Base-by-base conservation (phyloP, 2,329 filamentous ascomycete genomes). In the Falciphora oryzae region DNA sequence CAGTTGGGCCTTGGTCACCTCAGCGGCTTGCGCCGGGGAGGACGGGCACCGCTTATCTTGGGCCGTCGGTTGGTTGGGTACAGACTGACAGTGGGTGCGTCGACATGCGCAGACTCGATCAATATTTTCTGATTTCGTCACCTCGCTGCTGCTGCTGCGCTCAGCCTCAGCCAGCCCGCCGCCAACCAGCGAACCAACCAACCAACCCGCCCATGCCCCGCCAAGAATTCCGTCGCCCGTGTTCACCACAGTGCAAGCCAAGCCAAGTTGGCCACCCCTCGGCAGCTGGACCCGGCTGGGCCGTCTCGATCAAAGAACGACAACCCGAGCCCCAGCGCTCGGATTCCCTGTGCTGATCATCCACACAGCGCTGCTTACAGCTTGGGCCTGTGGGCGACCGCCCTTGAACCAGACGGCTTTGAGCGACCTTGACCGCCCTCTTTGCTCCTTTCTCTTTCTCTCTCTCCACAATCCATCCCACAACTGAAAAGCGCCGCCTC, bases 271-370 rank as follows among this genome's bases (percentile, higher is more conserved):
- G 38, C 32, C 32, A 35, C 32, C 32, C 32, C 32, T 10, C 32
- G 32, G 32, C 32, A 7, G 38, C 38, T 44, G 38, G 16, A 44
- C 14, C 38, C 18, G 38, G 18, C 14, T 44, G 18, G 38, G 38
- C 38, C 11, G 32, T 32, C 11, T 32, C 32, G 59, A 61, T 60
- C 59, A 31, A 35, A 44, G 59, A 14, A 61, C n/a, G 22, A 25
- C 8, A 44, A 11, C 59, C 27, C 59, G 25, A 35, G 50, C 35
- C 31, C 59, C 59, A 61, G 35, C 61, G 50, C 50, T 62, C 61
- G 61, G 61, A 62, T 62, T 62, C 50, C 61, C 53, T 62, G 61
- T 50, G 61, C 50, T 50, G 35, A 62, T 62, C 61, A 32, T 57
- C 44, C 53, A 38, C 59, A 50, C 59, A 25, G 25, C 59, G 38